Evolutionary conservation across 2,329 filamentous ascomycete species (phyloP).

Genomic region (Juglanconis oblonga): DNA sequence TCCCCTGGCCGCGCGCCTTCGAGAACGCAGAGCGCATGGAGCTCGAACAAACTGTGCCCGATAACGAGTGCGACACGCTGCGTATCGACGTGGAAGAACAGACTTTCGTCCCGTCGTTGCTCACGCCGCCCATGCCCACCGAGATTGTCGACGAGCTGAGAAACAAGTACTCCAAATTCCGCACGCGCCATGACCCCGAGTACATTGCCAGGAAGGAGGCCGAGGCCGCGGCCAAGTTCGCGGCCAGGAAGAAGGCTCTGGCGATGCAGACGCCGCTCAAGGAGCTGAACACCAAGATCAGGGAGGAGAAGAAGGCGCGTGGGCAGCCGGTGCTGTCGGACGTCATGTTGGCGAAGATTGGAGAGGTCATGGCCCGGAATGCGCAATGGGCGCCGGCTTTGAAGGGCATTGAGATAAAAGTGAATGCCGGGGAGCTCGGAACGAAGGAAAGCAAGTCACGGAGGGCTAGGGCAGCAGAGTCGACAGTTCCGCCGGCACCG

Average conservation of each 20-base stretch:
- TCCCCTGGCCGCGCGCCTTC: slow-evolving; percentile 67
- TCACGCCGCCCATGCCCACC: slow-evolving; percentile 73
- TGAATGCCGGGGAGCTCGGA: no score
- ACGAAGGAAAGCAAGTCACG: no score
- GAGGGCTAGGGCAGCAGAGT: slow-evolving; percentile 27
- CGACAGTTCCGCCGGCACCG: neutral
- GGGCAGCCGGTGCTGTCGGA: slow-evolving; percentile 55
- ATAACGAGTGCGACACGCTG: slow-evolving; percentile 66
- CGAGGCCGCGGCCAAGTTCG: slow-evolving; percentile 32
- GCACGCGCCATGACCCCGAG: slow-evolving; percentile 74
- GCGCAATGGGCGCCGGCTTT: slow-evolving; percentile 39
- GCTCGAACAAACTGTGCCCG: slow-evolving; percentile 33
- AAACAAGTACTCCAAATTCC: slow-evolving; percentile 77
- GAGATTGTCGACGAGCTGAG: slow-evolving; percentile 82
- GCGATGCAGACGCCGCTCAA: slow-evolving; percentile 55
- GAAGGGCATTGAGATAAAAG: slow-evolving; percentile 20
- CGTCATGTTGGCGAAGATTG: slow-evolving; percentile 61
- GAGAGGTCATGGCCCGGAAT: slow-evolving; percentile 58
- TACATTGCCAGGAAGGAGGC: slow-evolving; percentile 56
- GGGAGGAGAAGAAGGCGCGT: slow-evolving; percentile 46
- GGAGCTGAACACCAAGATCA: slow-evolving; percentile 56
- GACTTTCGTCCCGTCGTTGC: slow-evolving; percentile 76
- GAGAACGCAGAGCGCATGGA: slow-evolving; percentile 40
- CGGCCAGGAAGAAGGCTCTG: slow-evolving; percentile 32
- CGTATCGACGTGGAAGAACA: slow-evolving; percentile 71